These are phyloP conservation scores for Verticillium isaacii DNA, from an alignment of 2,329 filamentous ascomycete genomes.

Conservation along the genomic window DNA sequence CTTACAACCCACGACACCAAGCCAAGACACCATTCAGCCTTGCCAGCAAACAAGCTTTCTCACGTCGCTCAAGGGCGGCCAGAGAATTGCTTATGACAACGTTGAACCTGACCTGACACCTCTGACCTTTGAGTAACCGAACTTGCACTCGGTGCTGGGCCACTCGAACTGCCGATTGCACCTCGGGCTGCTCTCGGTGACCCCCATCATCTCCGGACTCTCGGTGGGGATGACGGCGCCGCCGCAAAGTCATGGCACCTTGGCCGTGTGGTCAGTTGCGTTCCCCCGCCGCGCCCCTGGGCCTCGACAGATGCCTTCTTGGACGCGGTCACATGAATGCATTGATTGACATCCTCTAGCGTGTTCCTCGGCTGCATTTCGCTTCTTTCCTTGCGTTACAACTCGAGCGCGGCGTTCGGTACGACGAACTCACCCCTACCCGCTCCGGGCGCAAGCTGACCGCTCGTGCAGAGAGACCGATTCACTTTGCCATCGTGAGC, in stretches of 20 bases:
- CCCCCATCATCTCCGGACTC: background rate
- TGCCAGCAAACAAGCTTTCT: background rate
- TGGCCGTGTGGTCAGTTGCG: constrained; percentile 10
- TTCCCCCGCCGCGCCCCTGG: too few species aligned
- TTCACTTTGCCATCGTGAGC: constrained; percentile 27
- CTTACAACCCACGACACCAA: too few species aligned
- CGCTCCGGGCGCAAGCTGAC: background rate
- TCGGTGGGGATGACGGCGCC: constrained; percentile 6
- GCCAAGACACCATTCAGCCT: background rate
- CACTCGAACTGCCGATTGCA: too few species aligned
- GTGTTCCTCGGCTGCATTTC: constrained; percentile 5
- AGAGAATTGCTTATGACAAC: too few species aligned
- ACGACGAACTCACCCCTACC: constrained; percentile 5
- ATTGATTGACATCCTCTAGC: constrained; percentile 2
- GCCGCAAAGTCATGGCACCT: constrained; percentile 10
- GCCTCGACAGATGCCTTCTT: too few species aligned
- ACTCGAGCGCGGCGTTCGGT: constrained; percentile 31
- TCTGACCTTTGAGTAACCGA: too few species aligned
- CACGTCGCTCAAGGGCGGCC: background rate
- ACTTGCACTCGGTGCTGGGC: too few species aligned
- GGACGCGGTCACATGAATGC: too few species aligned
- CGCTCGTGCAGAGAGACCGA: constrained; percentile 21
- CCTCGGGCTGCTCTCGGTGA: too few species aligned
- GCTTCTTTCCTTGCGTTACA: constrained; percentile 25
- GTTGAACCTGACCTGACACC: too few species aligned